These are phyloP conservation scores for Sugiyamaella paludigena DNA, from an alignment of 1,139 yeast genomes.

Conservation along the genomic window DNA sequence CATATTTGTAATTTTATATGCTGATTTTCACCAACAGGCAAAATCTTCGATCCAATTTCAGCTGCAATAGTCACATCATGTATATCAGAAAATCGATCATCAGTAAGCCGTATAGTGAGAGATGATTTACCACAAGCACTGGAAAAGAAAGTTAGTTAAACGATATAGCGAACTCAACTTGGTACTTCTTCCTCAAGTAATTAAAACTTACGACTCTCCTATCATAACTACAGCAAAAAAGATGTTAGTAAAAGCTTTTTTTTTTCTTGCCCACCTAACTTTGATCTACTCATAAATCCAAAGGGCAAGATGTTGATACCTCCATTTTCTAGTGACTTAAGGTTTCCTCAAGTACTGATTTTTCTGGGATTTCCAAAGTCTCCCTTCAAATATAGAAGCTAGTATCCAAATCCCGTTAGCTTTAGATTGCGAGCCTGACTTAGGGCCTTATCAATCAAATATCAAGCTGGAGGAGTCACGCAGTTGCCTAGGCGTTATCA, in stretches of 20 bases:
- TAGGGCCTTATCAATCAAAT: too few relatives aligned
- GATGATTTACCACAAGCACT: constrained; percentile 42
- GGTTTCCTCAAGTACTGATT: too few relatives aligned
- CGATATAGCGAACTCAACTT: not conserved
- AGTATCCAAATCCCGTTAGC: too few relatives aligned
- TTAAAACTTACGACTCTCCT: constrained; percentile 27
- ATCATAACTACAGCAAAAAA: constrained; percentile 25
- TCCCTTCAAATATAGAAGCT: too few relatives aligned
- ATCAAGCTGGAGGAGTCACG: too few relatives aligned
- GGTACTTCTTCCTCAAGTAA: not conserved
- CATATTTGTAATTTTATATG: constrained; percentile 32
- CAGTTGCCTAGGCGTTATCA: not conserved
- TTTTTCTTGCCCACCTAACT: too few relatives aligned
- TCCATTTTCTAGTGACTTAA: too few relatives aligned
- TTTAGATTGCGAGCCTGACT: too few relatives aligned
- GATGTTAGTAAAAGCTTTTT: too few relatives aligned
- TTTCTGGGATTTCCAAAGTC: too few relatives aligned
- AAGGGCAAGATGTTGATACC: too few relatives aligned
- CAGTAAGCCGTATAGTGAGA: constrained; percentile 38
- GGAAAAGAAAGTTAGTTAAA: not conserved
- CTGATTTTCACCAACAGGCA: constrained; percentile 32
- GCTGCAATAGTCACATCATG: constrained; percentile 42
- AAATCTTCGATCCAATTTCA: constrained; percentile 39
- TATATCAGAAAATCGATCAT: constrained; percentile 36
- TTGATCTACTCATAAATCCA: too few relatives aligned